Percentiles rank a stretch among this genome's conserved stretches.
Conservation (phyloP, 345 rosid species). For the Citrus sinensis region DNA sequence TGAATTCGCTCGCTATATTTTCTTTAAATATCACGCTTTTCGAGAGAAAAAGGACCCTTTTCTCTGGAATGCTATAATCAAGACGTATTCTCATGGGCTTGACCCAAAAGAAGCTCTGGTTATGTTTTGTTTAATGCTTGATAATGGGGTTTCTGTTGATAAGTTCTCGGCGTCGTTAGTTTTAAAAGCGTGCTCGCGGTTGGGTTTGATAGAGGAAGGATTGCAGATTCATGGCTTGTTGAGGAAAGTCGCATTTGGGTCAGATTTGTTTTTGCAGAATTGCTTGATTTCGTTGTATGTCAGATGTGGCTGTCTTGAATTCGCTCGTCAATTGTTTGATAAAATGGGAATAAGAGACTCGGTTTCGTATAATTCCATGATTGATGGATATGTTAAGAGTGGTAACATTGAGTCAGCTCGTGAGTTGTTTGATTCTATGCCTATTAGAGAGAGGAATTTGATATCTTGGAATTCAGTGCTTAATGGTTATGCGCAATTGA, state of each 20-base stretch:
- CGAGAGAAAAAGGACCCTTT: constrained; percentile 24
- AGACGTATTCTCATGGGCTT: constrained; percentile 44
- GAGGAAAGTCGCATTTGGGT: constrained; percentile 28
- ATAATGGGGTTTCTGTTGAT: constrained; percentile 35
- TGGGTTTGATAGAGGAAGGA: constrained; percentile 37
- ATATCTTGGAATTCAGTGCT: constrained; percentile 70
- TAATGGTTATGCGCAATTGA: constrained; percentile 38
- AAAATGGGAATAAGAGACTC: constrained; percentile 37
- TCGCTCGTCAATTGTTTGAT: constrained; percentile 32
- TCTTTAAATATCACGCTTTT: constrained; percentile 26
- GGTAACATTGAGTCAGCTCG: constrained; percentile 44
- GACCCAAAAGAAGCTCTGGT: constrained; percentile 31
- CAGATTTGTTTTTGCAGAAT: constrained; percentile 36
- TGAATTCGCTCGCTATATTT: constrained; percentile 38
- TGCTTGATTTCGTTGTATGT: constrained; percentile 32
- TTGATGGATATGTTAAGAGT: constrained; percentile 47
- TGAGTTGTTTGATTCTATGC: constrained; percentile 49
- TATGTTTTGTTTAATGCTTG: constrained; percentile 36
- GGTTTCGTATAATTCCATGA: constrained; percentile 46
- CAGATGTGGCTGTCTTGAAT: constrained; percentile 19
- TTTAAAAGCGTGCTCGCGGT: constrained; percentile 45
- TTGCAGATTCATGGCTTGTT: constrained; percentile 51
- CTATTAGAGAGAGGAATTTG: constrained; percentile 34
- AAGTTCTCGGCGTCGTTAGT: constrained; percentile 43
- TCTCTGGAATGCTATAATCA: constrained; percentile 51